These are phyloP conservation scores for Priceomyces haplophilus DNA, from an alignment of 805 yeast species.

Conservation along the genomic window DNA sequence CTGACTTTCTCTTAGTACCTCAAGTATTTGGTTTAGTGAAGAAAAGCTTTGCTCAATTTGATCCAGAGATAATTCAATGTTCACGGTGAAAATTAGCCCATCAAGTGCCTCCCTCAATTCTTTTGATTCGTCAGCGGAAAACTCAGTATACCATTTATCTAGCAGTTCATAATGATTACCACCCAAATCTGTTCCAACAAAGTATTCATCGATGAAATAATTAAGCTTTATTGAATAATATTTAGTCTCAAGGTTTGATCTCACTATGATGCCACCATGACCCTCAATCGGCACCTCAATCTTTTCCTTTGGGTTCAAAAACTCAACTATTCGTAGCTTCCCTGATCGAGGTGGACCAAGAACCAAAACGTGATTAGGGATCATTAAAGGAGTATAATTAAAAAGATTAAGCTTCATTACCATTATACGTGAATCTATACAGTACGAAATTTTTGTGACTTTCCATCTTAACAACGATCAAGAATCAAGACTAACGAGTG, in stretches of 20 bases:
- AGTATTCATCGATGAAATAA: constrained; percentile 38
- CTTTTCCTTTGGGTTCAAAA: constrained; percentile 25
- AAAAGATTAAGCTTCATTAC: not conserved
- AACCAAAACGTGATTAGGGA: constrained; percentile 42
- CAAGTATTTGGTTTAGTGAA: constrained; percentile 10
- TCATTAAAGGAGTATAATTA: constrained; percentile 8
- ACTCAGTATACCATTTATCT: constrained; percentile 39
- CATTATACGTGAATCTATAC: not conserved
- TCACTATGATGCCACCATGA: constrained; percentile 33
- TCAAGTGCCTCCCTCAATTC: constrained; percentile 47
- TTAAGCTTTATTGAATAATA: constrained; percentile 30
- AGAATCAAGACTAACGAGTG: no score
- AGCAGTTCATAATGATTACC: constrained; percentile 16
- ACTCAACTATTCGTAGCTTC: constrained; percentile 30
- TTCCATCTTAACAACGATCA: no score
- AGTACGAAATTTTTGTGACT: not conserved
- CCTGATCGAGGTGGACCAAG: constrained; percentile 45
- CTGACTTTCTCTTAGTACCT: constrained; percentile 11
- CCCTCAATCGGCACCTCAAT: constrained; percentile 27
- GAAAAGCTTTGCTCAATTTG: constrained; percentile 20
- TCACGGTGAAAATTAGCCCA: constrained; percentile 44
- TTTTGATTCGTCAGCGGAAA: constrained; percentile 30
- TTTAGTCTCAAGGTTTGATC: constrained; percentile 24
- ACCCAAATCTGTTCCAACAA: constrained; percentile 16
- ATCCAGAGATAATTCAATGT: constrained; percentile 20